Base-by-base conservation (phyloP, 1,284 basidiomycete species). In the Hemileia vastatrix region DNA sequence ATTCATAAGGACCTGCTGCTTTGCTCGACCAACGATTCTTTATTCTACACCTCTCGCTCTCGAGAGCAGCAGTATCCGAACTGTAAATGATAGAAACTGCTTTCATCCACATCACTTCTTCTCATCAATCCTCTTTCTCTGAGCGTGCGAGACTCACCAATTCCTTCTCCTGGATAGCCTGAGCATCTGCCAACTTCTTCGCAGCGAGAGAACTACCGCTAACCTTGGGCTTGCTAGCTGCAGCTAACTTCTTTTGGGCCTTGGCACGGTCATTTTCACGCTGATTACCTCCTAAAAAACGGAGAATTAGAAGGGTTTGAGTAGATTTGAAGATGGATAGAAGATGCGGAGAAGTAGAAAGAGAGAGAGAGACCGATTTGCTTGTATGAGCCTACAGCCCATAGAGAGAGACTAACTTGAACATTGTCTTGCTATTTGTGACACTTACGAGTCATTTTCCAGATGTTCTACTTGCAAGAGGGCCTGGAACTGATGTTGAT, bases 251-350 rank as follows among this genome's bases (percentile, higher is more conserved):
- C 58, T 76, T 76, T 19, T 70, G 68, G 54, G 70, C 70, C 64
- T 75, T 76, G 47, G 70, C 72, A 27, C 74, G 71, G 4, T 71
- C 74, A 54, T 71, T 49, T 36, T 76, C 74, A 48, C 74, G 65
- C 61, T 73, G 72, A 54, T 76, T 76, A 4, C 74, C 74, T 47
- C 74, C 70, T 70, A 59, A 44, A 53, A 19, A 55, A 31, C 3
- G 32, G 21, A 49, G 15, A 15, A 11, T 27, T 27, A 27, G 27
- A 40, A 40, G 36, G 36, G 36, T 11, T 11, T 40, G 36, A 15
- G 13, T 27, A 27, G 27, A 27, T 27, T 27, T 27, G 27, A 27
- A 27, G 27, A 27, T 27, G 27, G 36, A 15, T 11, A 40, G 36
- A 40, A 40, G 36, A 11, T 40, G 15, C 36, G 36, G 36, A 40